Conservation (phyloP, 129 eudicot genomes). For the Flaveria robusta region DNA sequence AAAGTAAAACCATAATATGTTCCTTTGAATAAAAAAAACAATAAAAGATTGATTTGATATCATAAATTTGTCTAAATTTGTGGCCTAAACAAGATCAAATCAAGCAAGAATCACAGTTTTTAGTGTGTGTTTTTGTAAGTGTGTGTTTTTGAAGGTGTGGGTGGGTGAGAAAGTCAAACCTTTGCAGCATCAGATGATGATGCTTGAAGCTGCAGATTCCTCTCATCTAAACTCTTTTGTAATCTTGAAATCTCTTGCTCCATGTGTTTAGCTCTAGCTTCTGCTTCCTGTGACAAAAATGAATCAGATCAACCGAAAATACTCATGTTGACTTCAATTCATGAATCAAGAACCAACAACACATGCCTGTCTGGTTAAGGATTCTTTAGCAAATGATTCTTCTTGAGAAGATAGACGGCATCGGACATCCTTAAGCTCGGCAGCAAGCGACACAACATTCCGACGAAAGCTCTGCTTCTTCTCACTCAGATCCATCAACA, state of each 20-base stretch:
- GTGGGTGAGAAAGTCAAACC: constrained; percentile 41
- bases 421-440: constrained; percentile 92
- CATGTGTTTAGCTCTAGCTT: constrained; percentile 68
- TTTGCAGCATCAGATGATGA: constrained; percentile 67
- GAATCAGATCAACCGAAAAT: constrained; percentile 16
- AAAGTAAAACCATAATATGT: constrained; percentile 33
- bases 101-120: not conserved
- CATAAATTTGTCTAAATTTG: constrained; percentile 18
- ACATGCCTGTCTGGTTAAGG: constrained; percentile 83
- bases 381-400: constrained; percentile 65
- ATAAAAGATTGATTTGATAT: constrained; percentile 8
- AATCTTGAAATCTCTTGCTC: constrained; percentile 66
- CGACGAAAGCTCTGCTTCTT: constrained; percentile 77
- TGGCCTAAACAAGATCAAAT: constrained; percentile 21
- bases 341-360: constrained; percentile 13
- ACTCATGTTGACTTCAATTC: not conserved
- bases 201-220: constrained; percentile 62
- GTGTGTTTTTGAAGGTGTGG: too few relatives aligned
- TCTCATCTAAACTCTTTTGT: constrained; percentile 75
- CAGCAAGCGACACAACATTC: constrained; percentile 83
- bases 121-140: too few relatives aligned
- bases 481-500: constrained; percentile 84
- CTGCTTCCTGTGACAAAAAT: constrained; percentile 68
- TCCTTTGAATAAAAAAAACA: not conserved
- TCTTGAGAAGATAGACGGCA: constrained; percentile 69